These are phyloP conservation scores for Vitrella brassicaformis DNA, from an alignment of 73 alveolate species.

Conservation along the genomic window DNA sequence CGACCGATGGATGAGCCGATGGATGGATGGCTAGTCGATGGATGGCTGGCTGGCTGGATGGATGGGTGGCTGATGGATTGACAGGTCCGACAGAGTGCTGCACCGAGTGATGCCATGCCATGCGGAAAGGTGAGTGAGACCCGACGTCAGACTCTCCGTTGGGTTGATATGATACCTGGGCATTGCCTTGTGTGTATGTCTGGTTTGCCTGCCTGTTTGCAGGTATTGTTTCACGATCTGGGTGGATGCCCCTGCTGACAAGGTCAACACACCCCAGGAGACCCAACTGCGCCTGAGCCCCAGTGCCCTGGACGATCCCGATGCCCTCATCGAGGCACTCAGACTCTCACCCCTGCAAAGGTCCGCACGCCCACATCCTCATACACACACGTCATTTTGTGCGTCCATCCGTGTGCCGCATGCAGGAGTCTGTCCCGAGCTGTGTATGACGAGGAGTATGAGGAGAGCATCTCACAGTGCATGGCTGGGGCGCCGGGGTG, in stretches of 20 bases:
- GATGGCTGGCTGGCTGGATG: background rate
- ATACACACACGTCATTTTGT: background rate
- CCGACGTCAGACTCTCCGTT: too few species aligned
- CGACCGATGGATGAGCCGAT: background rate
- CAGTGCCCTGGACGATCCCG: background rate
- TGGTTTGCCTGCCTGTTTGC: background rate
- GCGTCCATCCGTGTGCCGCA: slow-evolving; percentile 5
- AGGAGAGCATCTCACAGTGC: slow-evolving; percentile 10
- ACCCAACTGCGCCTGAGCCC: background rate
- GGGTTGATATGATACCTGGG: background rate
- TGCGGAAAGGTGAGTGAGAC: too few species aligned
- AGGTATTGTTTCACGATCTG: slow-evolving; percentile 17
- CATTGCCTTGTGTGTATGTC: background rate
- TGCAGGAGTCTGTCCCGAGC: slow-evolving; percentile 18
- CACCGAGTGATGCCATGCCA: slow-evolving; percentile 13
- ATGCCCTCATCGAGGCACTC: background rate
- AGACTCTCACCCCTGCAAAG: background rate
- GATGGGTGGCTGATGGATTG: background rate
- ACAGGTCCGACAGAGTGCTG: slow-evolving; percentile 4
- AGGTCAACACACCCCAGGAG: slow-evolving; percentile 5
- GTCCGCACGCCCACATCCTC: background rate
- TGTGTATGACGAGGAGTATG: slow-evolving; percentile 15
- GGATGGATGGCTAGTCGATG: background rate
- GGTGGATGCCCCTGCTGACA: slow-evolving; percentile 6
- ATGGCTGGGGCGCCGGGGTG: slow-evolving; percentile 6